These are phyloP conservation scores for Aspergillus arachidicola DNA, from an alignment of 2,329 filamentous ascomycete genomes.

Conservation along the genomic window DNA sequence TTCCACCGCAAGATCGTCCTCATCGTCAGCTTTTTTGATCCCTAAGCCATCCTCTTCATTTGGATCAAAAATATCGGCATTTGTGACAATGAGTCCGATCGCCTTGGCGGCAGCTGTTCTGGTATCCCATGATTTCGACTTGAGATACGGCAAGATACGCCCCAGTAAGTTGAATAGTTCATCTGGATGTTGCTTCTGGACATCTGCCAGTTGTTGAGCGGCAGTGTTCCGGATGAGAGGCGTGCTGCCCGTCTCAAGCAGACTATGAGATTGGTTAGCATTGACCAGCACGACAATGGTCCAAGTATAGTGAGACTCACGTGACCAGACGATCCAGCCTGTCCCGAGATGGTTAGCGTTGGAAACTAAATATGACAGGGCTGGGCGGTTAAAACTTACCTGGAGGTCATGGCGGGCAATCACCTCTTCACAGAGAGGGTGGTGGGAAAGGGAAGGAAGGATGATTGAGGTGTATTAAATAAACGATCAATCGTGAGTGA, in stretches of 20 bases:
- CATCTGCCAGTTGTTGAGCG: slow-evolving; percentile 93
- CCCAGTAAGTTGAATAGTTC: slow-evolving; percentile 95
- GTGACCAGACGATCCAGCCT: slow-evolving; percentile 85
- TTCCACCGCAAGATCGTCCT: slow-evolving; percentile 44
- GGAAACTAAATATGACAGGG: slow-evolving; percentile 24
- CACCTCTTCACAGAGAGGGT: slow-evolving; percentile 28
- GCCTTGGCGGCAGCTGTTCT: slow-evolving; percentile 90
- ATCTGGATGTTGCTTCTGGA: slow-evolving; percentile 96
- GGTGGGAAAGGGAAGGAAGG: slow-evolving; percentile 7
- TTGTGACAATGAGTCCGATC: slow-evolving; percentile 88
- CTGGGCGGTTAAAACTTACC: slow-evolving; percentile 36
- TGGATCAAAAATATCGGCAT: slow-evolving; percentile 85
- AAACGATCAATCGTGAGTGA: background rate
- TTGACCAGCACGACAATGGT: background rate
- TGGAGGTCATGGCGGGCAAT: slow-evolving; percentile 44
- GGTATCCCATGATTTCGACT: slow-evolving; percentile 96
- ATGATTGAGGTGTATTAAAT: background rate
- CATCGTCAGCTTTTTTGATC: slow-evolving; percentile 55
- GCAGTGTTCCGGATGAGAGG: slow-evolving; percentile 95
- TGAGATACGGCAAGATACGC: slow-evolving; percentile 90
- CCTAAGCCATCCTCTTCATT: slow-evolving; percentile 69
- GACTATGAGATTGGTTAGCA: slow-evolving; percentile 55
- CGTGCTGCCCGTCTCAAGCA: slow-evolving; percentile 97
- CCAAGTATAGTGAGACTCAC: slow-evolving; percentile 58
- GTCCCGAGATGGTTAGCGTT: slow-evolving; percentile 36